phyloP scores from a whole-genome alignment of 441 rosid species.

The Syzygium syzygioides region DNA sequence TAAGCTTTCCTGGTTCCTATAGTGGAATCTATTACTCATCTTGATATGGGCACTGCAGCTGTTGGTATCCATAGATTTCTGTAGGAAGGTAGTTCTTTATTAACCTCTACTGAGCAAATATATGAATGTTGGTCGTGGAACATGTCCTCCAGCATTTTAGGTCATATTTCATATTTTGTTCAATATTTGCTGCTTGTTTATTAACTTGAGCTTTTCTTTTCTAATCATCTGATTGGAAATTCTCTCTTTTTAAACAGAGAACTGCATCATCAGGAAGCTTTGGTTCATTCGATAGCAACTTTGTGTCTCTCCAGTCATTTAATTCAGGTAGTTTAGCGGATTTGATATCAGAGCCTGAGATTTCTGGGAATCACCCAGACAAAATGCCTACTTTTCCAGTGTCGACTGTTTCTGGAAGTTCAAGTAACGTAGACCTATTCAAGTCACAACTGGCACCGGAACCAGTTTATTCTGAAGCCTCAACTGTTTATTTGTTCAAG shows the following conservation, averaged over 20 bases:
- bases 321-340: slow-evolving; percentile 45
- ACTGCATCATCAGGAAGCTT: slow-evolving; percentile 60
- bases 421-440: slow-evolving; percentile 40
- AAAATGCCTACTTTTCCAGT: slow-evolving; percentile 25
- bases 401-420: slow-evolving; percentile 24
- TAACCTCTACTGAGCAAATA: background rate
- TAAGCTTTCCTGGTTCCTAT: background rate
- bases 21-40: background rate
- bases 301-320: slow-evolving; percentile 49
- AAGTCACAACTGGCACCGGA: slow-evolving; percentile 25
- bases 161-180: background rate
- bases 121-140: background rate
- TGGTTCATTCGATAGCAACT: slow-evolving; percentile 55
- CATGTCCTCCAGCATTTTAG: background rate
- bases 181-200: background rate
- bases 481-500: slow-evolving; percentile 63
- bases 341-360: slow-evolving; percentile 33
- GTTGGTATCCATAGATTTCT: background rate
- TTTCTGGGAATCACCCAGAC: slow-evolving; percentile 26
- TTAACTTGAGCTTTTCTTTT: background rate
- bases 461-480: slow-evolving; percentile 31
- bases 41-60: background rate
- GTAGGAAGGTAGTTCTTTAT: background rate
- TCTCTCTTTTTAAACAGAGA: slow-evolving; percentile 40
- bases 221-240: background rate